These are phyloP conservation scores for Apiotrichum sp. DNA, from an alignment of 1,284 basidiomycete species.

Conservation along the genomic window DNA sequence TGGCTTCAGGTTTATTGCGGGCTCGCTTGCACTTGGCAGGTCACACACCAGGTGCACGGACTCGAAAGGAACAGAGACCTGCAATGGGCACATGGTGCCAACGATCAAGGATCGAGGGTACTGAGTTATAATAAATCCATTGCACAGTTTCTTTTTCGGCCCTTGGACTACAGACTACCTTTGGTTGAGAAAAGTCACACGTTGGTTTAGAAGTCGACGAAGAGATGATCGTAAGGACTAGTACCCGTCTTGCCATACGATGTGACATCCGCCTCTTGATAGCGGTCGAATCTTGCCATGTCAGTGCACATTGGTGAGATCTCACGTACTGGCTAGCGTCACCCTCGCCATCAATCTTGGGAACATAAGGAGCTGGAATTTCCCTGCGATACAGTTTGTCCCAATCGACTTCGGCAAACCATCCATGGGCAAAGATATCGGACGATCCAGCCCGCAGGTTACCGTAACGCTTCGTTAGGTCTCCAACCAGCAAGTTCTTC, in stretches of 20 bases:
- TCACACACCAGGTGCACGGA: too few relatives aligned
- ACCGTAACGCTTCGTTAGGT: conserved; percentile 86
- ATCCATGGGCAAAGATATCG: conserved; percentile 92
- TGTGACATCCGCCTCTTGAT: conserved; percentile 47
- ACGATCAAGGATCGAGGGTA: too few relatives aligned
- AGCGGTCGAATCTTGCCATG: conserved; percentile 45
- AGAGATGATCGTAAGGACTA: conserved; percentile 46
- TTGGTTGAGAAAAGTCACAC: too few relatives aligned
- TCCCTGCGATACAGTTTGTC: conserved; percentile 72
- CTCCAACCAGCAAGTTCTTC: conserved; percentile 79
- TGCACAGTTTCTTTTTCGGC: background rate
- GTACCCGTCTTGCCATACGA: conserved; percentile 47
- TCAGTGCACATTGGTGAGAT: background rate
- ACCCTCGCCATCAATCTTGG: conserved; percentile 75
- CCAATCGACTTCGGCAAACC: conserved; percentile 98
- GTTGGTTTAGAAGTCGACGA: conserved; percentile 40
- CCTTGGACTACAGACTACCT: too few relatives aligned
- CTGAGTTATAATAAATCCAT: background rate
- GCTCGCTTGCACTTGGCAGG: too few relatives aligned
- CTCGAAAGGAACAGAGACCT: too few relatives aligned
- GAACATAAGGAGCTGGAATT: conserved; percentile 94
- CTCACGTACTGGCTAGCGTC: conserved; percentile 79
- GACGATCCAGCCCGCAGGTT: conserved; percentile 87
- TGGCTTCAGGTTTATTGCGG: too few relatives aligned
- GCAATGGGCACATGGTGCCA: too few relatives aligned